These are phyloP conservation scores for Bacidia rubella DNA, from an alignment of 495 filamentous ascomycete genomes.

Conservation along the genomic window DNA sequence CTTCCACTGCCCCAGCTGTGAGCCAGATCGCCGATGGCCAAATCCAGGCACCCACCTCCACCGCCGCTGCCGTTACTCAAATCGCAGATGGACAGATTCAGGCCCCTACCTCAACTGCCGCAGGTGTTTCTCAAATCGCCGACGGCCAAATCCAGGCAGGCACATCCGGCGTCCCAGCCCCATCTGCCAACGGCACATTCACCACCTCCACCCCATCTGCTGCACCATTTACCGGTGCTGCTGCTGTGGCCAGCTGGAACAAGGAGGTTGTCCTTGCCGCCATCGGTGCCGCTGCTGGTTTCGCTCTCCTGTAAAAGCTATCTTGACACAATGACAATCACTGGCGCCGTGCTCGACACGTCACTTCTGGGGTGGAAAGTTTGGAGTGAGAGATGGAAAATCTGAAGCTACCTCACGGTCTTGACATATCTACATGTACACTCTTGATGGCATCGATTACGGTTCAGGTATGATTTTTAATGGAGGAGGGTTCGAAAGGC, in stretches of 20 bases:
- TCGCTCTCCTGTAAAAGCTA: conserved; percentile 29
- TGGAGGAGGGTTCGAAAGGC: conserved; percentile 5
- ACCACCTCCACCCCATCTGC: conserved; percentile 14
- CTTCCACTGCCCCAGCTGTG: conserved; percentile 22
- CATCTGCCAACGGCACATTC: conserved; percentile 14
- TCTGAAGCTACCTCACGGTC: not conserved
- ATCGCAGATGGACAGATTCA: conserved; percentile 17
- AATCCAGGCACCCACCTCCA: conserved; percentile 29
- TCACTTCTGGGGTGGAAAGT: not conserved
- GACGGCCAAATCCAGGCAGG: conserved; percentile 11
- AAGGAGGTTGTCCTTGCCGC: conserved; percentile 27
- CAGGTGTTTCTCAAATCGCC: conserved; percentile 2
- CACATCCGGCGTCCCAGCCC: conserved; percentile 12
- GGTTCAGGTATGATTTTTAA: conserved; percentile 12
- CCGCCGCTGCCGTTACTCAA: conserved; percentile 18
- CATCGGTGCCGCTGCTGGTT: conserved; percentile 30
- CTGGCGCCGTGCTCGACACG: not conserved
- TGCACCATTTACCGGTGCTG: conserved; percentile 20
- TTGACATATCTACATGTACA: not conserved
- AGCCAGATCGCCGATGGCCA: conserved; percentile 40
- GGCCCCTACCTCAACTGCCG: conserved; percentile 18
- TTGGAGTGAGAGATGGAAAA: not conserved
- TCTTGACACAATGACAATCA: not conserved
- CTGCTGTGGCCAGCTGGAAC: conserved; percentile 23
- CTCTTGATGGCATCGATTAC: not conserved